Base-by-base conservation (phyloP, 768 basidiomycete species). In the Leccinum ochraceum region DNA sequence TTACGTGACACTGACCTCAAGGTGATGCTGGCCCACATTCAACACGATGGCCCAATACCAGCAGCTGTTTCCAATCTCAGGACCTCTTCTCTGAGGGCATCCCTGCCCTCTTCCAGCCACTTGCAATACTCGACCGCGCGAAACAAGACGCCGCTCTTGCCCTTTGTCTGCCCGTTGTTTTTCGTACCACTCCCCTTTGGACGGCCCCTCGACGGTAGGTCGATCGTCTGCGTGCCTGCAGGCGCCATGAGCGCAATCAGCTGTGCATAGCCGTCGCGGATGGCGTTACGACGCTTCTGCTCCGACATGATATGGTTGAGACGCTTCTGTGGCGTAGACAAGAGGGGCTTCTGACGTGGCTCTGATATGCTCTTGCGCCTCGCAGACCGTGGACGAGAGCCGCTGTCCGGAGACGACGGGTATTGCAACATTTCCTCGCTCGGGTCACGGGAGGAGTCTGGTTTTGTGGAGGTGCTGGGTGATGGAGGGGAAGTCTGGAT, bases 251-350 rank as follows among this genome's bases (percentile, higher is more conserved):
- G 78, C 0, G 87, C 77, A 34, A 93, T 94, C 46, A 96, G 77
- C 70, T 94, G 91, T 1, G 91, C 86, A 74, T 95, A 96, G 44
- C 93, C 93, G 63, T 92, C 88, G 46, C 92, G 87, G 66, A 96
- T 96, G 54, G 91, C 90, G 68, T 95, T 95, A 10, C 94, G 86
- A 8, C 94, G 90, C 69, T 92, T 92, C 76, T 96, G 94, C 72
- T 96, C 94, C 7, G 92, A 94, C 84, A 93, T 87, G 79, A 96
- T 95, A 78, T 96, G 93, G 71, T 95, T 94, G 16, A 92, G 83
- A 13, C 93, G 84, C 69, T 94, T 94, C 75, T 95, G 92, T 0
- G 92, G 92, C 4, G 86, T 87, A 6, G 92, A 89, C 26, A 95
- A 80, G 20, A 92, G 82, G 0, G 87, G 80, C 64, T 90, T 92